Base-by-base conservation (phyloP, 2,329 filamentous ascomycete genomes). In the Colletotrichum camelliae region DNA sequence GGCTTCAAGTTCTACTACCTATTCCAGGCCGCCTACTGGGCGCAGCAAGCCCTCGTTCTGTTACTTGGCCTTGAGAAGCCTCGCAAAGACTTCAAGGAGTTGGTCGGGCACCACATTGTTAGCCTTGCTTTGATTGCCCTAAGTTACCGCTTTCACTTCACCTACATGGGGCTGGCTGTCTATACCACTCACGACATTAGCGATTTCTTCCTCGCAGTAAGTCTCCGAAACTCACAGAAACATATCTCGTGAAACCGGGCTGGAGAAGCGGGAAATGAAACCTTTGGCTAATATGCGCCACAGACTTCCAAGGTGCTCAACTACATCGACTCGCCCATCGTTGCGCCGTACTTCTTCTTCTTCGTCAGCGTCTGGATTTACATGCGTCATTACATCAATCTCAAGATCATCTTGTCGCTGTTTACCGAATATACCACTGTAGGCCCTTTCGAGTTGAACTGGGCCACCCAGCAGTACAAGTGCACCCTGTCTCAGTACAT, bases 61-160 rank as follows among this genome's bases (percentile, higher is more conserved):
- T 81, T 97, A 75, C 88, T 98, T 68, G 94, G 95, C 84, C 90
- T 98, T 85, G 96, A 98, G 89, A 97, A 97, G 89, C 96, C 94
- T 33, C 89, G 96, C 76, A 98, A 98, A 88, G 96, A 98, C 85
- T 98, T 96, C 86, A 96, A 95, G 86, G 96, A 98, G 88, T 90
- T 98, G 70, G 95, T 98, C 67, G 92, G 93, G 70, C 96, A 98
- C 84, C 96, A 98, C 84, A 93, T 98, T 79, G 94, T 98, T 83
- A 97, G 95, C 24, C 87, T 98, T 75, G 88, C 93, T 24, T 90
- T 98, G 80, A 98, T 98, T 79, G 93, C 87, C 74, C 87, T 96
- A 81, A 97, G 94, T 87, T 98, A 98, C 87, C 93, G 95, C 77
- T 98, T 98, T 88, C 96, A 98, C 86, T 98, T 98, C 85, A 97